Evolutionary conservation across 768 basidiomycete genomes (phyloP), one percentile per base, ranked within the genome.

Genomic region (Russula ochroleuca): DNA sequence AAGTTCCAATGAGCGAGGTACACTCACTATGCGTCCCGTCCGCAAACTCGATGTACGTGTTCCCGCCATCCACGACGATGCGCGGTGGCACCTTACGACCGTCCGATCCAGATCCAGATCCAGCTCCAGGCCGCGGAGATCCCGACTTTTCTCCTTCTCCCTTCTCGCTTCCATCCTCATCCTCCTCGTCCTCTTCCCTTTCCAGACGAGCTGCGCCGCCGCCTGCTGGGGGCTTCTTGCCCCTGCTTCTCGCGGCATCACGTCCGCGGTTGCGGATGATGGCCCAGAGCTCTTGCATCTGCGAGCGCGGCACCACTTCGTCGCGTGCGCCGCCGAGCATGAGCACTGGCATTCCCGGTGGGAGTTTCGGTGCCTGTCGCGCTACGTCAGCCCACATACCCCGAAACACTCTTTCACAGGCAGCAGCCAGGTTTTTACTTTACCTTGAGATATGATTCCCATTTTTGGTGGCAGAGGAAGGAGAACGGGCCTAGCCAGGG

Each of bases 401-500:
- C n/a, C 43, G 11, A n/a, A 28, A 45, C n/a, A 45, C 19, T 0
- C n/a, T 45, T 45, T 76, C 74, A 13, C 50, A 47, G n/a, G n/a
- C 51, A 33, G 50, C 21, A 65, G 15, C 1, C 11, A 80, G 79
- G 40, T 91, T 19, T 15, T 19, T n/a, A n/a, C n/a, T n/a, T 15
- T 47, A 68, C 80, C 71, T 86, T 85, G 4, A 81, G 79, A 0
- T 82, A 81, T 1, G 90, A 91, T 70, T 92, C 85, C 94, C 94
- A 96, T 72, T 87, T 89, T 73, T 96, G 85, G 70, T 93, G 86
- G 68, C 92, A 88, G 14, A 94, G 81, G 74, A 88, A 88, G 21
- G 91, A 77, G 70, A 94, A 79, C 3, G 86, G 88, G 0, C 82
- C 78, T 35, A 94, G 80, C 37, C 83, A 72, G 7, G 94, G 94